Evolutionary conservation across 2,329 filamentous ascomycete species (phyloP).

Genomic region (Paecilomyces fulvus): DNA sequence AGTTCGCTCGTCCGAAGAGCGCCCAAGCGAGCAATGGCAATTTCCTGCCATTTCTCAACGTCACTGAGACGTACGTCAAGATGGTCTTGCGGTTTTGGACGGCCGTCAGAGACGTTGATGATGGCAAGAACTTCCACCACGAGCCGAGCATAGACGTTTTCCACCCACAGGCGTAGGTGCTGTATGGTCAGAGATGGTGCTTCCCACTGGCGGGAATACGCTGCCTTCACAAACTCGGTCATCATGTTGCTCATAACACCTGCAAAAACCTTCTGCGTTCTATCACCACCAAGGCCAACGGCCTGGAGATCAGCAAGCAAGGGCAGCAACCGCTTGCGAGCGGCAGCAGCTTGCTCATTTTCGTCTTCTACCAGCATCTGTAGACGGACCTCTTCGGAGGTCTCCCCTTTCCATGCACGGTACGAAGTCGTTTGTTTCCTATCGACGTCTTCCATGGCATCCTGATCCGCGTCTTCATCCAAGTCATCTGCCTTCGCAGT

Average conservation of each 20-base stretch:
- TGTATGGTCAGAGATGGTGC: slow-evolving; percentile 39
- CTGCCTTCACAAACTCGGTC: slow-evolving; percentile 46
- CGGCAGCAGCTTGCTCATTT: slow-evolving; percentile 16
- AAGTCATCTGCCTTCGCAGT: slow-evolving; percentile 15
- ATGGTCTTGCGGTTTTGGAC: slow-evolving; percentile 13
- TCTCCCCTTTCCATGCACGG: slow-evolving; percentile 25
- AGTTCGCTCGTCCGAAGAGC: slow-evolving; percentile 48
- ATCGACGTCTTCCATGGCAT: slow-evolving; percentile 22
- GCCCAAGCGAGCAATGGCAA: slow-evolving; percentile 48
- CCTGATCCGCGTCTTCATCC: slow-evolving; percentile 3
- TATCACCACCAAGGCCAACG: slow-evolving; percentile 48
- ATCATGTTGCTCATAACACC: slow-evolving; percentile 51
- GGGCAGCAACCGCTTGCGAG: slow-evolving; percentile 26
- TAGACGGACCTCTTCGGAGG: slow-evolving; percentile 17
- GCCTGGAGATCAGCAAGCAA: slow-evolving; percentile 41
- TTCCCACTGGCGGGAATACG: slow-evolving; percentile 52
- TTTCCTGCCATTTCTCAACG: slow-evolving; percentile 47
- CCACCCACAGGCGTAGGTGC: slow-evolving; percentile 48
- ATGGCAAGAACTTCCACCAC: slow-evolving; percentile 42
- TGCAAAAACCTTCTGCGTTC: slow-evolving; percentile 50
- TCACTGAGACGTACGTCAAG: slow-evolving; percentile 32
- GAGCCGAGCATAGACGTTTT: slow-evolving; percentile 45
- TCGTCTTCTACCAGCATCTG: slow-evolving; percentile 28
- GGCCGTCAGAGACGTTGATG: slow-evolving; percentile 21
- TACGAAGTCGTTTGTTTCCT: slow-evolving; percentile 28